Conservation (phyloP, 306 rosid genomes). For the Potentilla sterilis region DNA sequence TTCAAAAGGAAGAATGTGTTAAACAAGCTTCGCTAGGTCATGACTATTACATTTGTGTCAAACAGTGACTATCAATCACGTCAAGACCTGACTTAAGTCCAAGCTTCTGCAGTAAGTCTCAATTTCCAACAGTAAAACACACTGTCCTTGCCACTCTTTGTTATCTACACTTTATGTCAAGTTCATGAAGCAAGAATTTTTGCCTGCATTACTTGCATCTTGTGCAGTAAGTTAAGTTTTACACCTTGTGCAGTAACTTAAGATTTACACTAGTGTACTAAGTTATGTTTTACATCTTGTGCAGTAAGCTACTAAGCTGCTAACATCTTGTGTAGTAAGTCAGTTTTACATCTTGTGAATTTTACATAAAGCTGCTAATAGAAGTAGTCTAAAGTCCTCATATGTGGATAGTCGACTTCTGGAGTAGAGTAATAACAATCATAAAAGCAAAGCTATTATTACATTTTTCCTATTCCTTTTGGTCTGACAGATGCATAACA, state of each 20-base stretch:
- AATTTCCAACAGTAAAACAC: neutral
- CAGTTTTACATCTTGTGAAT: no score
- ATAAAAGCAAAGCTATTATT: neutral
- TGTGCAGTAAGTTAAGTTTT: neutral
- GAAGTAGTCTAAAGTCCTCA: neutral
- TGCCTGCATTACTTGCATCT: neutral
- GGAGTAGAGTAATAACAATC: neutral
- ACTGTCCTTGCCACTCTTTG: neutral
- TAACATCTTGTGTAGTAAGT: no score
- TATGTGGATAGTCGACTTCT: neutral
- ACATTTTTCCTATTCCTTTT: neutral
- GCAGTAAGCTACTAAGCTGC: neutral
- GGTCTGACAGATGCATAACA: slow-evolving; percentile 3
- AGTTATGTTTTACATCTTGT: neutral
- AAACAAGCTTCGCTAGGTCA: neutral
- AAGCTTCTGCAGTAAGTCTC: neutral
- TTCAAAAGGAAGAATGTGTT: neutral
- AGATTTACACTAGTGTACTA: neutral
- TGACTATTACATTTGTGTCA: neutral
- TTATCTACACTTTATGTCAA: neutral
- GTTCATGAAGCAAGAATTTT: neutral
- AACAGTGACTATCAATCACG: neutral
- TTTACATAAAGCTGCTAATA: no score
- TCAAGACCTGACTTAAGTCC: neutral
- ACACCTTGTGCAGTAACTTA: neutral